Evolutionary conservation across 169 alveolate species (phyloP).

Genomic region (Plasmodium relictum): DNA sequence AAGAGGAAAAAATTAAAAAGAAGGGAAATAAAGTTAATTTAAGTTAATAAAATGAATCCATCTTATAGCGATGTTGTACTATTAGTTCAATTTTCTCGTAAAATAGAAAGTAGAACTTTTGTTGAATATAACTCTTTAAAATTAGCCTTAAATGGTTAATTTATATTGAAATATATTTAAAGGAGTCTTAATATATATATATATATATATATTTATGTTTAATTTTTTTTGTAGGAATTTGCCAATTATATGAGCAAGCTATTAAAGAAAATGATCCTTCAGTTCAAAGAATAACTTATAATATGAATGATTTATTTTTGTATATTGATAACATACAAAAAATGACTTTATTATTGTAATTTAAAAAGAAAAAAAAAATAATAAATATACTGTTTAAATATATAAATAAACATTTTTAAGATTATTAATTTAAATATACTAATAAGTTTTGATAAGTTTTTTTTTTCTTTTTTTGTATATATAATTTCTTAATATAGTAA

Average conservation of each 20-base stretch:
- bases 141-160: constrained; percentile 76
- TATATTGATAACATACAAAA: constrained; percentile 72
- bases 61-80: constrained; percentile 72
- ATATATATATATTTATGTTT: constrained; percentile 1
- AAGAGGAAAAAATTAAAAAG: constrained; percentile 14
- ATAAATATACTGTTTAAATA: background rate
- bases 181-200: background rate
- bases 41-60: constrained; percentile 60
- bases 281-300: constrained; percentile 75
- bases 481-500: no score
- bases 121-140: constrained; percentile 76
- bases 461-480: no score
- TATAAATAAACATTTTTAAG: background rate
- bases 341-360: constrained; percentile 67
- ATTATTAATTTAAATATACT: background rate
- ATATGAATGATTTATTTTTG: constrained; percentile 71
- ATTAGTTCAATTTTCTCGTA: constrained; percentile 72
- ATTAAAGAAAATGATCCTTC: constrained; percentile 76
- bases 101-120: constrained; percentile 76
- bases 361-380: background rate
- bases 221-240: constrained; percentile 38
- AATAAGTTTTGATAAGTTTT: no score
- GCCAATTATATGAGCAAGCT: constrained; percentile 78
- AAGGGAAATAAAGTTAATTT: constrained; percentile 5
- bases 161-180: background rate